These are phyloP conservation scores for Trichoderma arundinaceum DNA, from an alignment of 2,329 filamentous ascomycete species.

Conservation along the genomic window DNA sequence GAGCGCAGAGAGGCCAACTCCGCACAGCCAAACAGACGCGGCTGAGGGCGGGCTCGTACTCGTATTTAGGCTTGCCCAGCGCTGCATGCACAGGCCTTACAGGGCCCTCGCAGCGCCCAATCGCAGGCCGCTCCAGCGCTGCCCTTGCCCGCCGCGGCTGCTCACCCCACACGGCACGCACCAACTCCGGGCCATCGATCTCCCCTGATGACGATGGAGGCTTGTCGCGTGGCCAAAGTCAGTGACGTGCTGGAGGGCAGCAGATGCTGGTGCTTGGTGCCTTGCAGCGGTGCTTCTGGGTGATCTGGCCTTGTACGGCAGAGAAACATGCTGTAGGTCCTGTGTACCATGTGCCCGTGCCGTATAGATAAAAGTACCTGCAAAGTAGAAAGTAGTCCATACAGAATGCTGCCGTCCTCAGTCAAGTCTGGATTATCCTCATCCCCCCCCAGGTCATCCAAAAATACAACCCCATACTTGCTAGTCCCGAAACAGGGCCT, in stretches of 20 bases:
- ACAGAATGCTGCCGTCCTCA: too few relatives aligned
- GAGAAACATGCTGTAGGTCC: too few relatives aligned
- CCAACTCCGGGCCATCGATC: slow-evolving; percentile 23
- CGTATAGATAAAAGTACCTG: too few relatives aligned
- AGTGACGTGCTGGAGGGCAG: slow-evolving; percentile 26
- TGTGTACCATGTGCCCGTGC: too few relatives aligned
- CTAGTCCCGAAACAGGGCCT: slow-evolving; percentile 24
- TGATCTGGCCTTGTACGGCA: too few relatives aligned
- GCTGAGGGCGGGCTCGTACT: slow-evolving; percentile 2
- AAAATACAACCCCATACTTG: too few relatives aligned
- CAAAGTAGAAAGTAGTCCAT: too few relatives aligned
- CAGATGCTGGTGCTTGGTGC: background rate
- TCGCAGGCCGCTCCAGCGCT: background rate
- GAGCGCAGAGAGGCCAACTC: slow-evolving; percentile 2
- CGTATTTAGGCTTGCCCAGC: background rate
- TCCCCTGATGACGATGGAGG: slow-evolving; percentile 32
- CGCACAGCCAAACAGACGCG: background rate
- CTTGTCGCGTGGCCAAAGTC: slow-evolving; percentile 30
- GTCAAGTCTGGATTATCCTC: too few relatives aligned
- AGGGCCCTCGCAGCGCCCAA: background rate
- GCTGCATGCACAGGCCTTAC: background rate
- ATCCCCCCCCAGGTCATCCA: too few relatives aligned
- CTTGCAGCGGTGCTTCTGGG: background rate
- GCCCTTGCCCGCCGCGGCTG: slow-evolving; percentile 3
- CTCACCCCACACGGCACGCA: slow-evolving; percentile 24